A percentile compares a stretch with the other conserved stretches of the same genome.
Conservation (phyloP, 192 early-diverging fungal species). For the Coemansia sp. region DNA sequence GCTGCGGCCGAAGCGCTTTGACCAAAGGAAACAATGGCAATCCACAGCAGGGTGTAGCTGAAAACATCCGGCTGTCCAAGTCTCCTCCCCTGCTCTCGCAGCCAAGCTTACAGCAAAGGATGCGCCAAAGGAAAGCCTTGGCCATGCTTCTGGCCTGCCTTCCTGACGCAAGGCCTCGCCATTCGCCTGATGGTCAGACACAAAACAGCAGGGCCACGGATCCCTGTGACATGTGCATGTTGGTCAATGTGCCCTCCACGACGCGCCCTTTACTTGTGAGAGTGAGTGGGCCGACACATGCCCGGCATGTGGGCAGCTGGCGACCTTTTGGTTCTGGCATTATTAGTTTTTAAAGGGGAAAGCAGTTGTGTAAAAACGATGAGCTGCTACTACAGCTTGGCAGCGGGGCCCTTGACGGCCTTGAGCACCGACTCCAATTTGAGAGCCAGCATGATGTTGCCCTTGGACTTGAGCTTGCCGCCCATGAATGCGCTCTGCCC, state of each 20-base stretch:
- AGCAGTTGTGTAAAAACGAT: neutral
- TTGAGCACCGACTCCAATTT: constrained; percentile 74
- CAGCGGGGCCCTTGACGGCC: constrained; percentile 55
- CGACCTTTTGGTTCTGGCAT: too few species aligned
- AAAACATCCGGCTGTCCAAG: neutral
- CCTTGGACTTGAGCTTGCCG: constrained; percentile 89
- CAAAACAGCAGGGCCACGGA: too few species aligned
- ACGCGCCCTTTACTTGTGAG: too few species aligned
- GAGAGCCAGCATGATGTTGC: constrained; percentile 73
- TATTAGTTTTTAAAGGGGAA: neutral
- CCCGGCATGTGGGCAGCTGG: too few species aligned
- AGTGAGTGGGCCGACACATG: too few species aligned
- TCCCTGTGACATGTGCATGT: too few species aligned
- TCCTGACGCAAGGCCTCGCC: neutral
- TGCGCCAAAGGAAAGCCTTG: neutral
- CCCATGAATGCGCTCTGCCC: constrained; percentile 92
- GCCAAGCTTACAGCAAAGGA: neutral
- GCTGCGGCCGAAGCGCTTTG: neutral
- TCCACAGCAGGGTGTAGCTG: neutral
- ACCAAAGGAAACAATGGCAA: neutral
- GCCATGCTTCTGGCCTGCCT: neutral
- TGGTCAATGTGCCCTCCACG: too few species aligned
- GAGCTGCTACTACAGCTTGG: constrained; percentile 61
- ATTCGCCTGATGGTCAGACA: too few species aligned
- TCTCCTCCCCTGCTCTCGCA: neutral